Base-by-base conservation (phyloP, 2,329 filamentous ascomycete species). In the Ceratocystis cubensis region DNA sequence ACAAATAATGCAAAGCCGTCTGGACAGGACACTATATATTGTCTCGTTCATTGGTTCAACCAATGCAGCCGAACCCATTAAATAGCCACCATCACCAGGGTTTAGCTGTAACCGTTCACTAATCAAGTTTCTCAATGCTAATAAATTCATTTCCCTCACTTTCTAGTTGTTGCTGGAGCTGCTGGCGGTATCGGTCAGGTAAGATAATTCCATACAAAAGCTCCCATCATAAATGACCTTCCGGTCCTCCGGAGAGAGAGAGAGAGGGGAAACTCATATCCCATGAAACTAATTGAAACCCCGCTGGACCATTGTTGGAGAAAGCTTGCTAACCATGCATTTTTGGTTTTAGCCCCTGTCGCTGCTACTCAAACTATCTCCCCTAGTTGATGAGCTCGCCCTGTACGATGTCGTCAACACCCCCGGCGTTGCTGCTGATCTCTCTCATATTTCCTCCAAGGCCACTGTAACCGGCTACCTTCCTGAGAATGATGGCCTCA, bases 401-500 rank as follows among this genome's bases (percentile, higher is more conserved):
- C 89, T 99, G 73, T 99, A 96, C 83, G 94, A 99, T 96, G 92
- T 99, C 71, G 93, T 97, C 78, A 96, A 97, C 84, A 95, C 91
- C 63, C 92, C 91, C 73, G 94, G 94, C 78, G 94, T 99, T 75
- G 90, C 92, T 71, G 87, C 93, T 74, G 94, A 99, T 77, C 86
- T 99, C 69, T 96, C 92, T 69, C 94, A 99, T 83, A 97, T 99
- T 79, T 96, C 93, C 69, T 90, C 91, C 69, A 83, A 84, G 72
- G 93, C 94, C 70, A 91, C 88, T 83, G 85, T 93, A 72, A 86
- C 86, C 69, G 93, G 93, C 76, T 95, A 88, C 80, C 86, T 97
- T 68, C 93, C 93, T 72, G 84, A 85, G 76, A 86, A 95, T 71
- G 86, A 90, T 71, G 93, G 93, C 72, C 84, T 92, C 74, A 91